Evolutionary conservation across 2,329 filamentous ascomycete genomes (phyloP).

Genomic region (Xylariaceae sp.): DNA sequence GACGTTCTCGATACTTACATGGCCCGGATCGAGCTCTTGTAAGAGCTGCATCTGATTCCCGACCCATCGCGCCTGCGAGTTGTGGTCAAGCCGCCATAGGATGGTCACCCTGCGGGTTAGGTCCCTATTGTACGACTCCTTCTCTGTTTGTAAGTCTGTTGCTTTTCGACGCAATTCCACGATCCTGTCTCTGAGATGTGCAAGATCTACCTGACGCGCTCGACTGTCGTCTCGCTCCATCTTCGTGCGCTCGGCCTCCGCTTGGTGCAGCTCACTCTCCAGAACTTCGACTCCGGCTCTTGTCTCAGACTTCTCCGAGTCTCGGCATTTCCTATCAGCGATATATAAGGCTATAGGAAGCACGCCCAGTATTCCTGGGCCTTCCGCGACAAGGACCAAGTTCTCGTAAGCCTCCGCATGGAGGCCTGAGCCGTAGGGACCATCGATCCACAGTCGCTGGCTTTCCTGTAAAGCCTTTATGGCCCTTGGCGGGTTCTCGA

Average conservation of each 20-base stretch:
- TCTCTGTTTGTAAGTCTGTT: background rate
- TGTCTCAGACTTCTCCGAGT: background rate
- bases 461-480: background rate
- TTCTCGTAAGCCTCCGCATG: background rate
- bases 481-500: background rate
- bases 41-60: background rate
- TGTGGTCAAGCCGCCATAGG: slow-evolving; percentile 1
- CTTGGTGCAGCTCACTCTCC: background rate
- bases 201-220: background rate
- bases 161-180: background rate
- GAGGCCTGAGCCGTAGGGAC: background rate
- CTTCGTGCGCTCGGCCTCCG: background rate
- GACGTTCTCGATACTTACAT: background rate
- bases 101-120: background rate
- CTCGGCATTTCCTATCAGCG: background rate
- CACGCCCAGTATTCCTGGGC: background rate
- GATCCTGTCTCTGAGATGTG: background rate
- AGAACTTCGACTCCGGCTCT: background rate
- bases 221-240: background rate
- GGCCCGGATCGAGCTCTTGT: background rate
- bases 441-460: background rate
- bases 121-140: background rate
- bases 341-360: slow-evolving; percentile 1
- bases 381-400: background rate
- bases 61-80: background rate